Conservation (phyloP, 2,329 filamentous ascomycete species). For the Epichloe scottii region DNA sequence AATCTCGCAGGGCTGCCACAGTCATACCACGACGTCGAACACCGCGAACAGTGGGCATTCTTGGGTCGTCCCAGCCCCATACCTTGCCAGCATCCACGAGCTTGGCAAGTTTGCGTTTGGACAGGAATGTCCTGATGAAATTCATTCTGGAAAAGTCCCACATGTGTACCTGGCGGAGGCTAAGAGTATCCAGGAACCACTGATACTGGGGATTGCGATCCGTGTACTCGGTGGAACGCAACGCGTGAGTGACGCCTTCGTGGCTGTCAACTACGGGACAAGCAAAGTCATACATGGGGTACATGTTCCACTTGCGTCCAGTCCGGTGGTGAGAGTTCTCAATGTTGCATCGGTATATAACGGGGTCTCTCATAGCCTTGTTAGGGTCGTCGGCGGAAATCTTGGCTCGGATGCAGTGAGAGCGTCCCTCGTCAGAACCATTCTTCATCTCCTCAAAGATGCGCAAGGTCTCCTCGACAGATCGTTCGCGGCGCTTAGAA, state of each 20-base stretch:
- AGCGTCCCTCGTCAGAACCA: conserved; percentile 63
- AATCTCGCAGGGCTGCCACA: conserved; percentile 65
- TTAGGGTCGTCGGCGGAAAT: conserved; percentile 86
- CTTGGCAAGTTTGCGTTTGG: conserved; percentile 77
- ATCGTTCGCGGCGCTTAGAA: conserved; percentile 66
- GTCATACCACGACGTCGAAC: conserved; percentile 70
- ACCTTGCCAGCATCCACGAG: conserved; percentile 66
- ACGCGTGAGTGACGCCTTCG: conserved; percentile 73
- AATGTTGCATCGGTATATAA: conserved; percentile 87
- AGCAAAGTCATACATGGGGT: conserved; percentile 79
- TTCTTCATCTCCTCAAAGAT: conserved; percentile 91
- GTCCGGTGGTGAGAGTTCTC: conserved; percentile 62
- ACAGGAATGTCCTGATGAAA: conserved; percentile 71
- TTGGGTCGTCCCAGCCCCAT: conserved; percentile 76
- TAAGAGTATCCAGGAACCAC: conserved; percentile 67
- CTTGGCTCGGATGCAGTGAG: conserved; percentile 90
- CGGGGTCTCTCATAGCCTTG: conserved; percentile 90
- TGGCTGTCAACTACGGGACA: conserved; percentile 70
- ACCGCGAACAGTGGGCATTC: conserved; percentile 75
- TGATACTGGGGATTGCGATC: conserved; percentile 79
- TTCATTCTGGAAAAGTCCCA: conserved; percentile 81
- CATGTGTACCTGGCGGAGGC: conserved; percentile 65
- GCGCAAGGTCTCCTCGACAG: conserved; percentile 70
- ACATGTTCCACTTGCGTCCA: conserved; percentile 69
- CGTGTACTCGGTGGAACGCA: conserved; percentile 77